Conservation (phyloP, 2,329 filamentous ascomycete species). For the Fusarium sp. region DNA sequence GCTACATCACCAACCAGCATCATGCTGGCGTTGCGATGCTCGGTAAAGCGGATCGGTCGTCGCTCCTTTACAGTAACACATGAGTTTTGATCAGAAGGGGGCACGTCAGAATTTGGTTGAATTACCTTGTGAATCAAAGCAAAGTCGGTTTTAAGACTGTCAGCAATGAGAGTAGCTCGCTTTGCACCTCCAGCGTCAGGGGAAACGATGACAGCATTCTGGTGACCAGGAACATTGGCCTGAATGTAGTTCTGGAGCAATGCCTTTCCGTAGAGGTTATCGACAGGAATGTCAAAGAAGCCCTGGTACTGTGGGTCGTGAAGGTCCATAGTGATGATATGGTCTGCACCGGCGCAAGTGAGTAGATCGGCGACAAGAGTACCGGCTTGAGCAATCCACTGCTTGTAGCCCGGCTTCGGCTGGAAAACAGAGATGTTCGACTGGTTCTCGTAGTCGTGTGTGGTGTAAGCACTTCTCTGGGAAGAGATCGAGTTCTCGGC, state of each 20-base stretch:
- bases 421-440: conserved; percentile 72
- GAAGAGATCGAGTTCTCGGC: conserved; percentile 59
- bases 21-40: conserved; percentile 94
- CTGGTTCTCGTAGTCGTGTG: conserved; percentile 76
- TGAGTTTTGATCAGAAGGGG: conserved; percentile 56
- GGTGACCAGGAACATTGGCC: conserved; percentile 86
- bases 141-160: conserved; percentile 93
- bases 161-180: conserved; percentile 93
- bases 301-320: conserved; percentile 98
- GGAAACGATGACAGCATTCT: conserved; percentile 91
- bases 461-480: conserved; percentile 67
- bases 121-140: conserved; percentile 94
- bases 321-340: conserved; percentile 98
- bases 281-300: conserved; percentile 98
- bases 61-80: conserved; percentile 75
- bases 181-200: conserved; percentile 98
- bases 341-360: conserved; percentile 95
- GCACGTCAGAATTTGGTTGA: conserved; percentile 39
- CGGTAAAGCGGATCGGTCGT: conserved; percentile 87
- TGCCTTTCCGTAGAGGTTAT: conserved; percentile 93
- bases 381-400: conserved; percentile 98
- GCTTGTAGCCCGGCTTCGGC: conserved; percentile 93
- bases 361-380: conserved; percentile 94
- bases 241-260: conserved; percentile 80
- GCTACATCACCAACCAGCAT: conserved; percentile 92